Percentiles rank a stretch among this genome's conserved stretches.
These are phyloP conservation scores for Alternaria sp. DNA, from an alignment of 2,329 filamentous ascomycete species.

Conservation along the genomic window DNA sequence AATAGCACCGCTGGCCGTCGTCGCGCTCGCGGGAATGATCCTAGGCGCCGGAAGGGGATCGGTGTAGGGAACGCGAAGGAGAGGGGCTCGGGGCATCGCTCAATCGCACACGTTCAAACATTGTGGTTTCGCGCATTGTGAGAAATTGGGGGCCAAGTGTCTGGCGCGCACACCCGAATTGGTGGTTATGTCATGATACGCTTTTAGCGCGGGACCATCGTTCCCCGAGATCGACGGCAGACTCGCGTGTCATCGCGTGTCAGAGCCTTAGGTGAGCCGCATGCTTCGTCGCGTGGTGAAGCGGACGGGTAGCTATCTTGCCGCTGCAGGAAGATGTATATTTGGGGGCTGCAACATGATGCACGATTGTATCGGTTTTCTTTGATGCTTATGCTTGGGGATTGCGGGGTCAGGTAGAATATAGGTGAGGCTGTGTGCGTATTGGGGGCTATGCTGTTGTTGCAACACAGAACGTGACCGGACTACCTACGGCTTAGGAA, in stretches of 20 bases:
- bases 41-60: conserved; percentile 78
- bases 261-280: conserved; percentile 58
- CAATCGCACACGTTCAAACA: conserved; percentile 11
- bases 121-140: conserved; percentile 15
- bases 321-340: conserved; percentile 20
- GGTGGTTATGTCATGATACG: conserved; percentile 25
- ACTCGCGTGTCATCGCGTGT: not conserved
- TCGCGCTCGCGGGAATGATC: conserved; percentile 76
- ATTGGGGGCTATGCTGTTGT: conserved; percentile 5
- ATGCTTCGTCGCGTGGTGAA: conserved; percentile 17
- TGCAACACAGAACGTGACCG: not conserved
- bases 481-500: not conserved
- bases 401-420: conserved; percentile 7
- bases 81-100: conserved; percentile 60
- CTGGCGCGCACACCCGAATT: not conserved
- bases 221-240: not conserved
- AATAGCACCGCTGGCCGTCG: conserved; percentile 75
- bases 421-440: conserved; percentile 6
- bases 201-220: conserved; percentile 11
- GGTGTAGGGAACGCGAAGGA: conserved; percentile 91
- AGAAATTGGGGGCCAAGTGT: not conserved
- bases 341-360: conserved; percentile 15
- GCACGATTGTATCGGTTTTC: conserved; percentile 3
- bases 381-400: conserved; percentile 3
- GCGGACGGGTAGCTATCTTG: conserved; percentile 10